These are phyloP conservation scores for Ustilago bromivora DNA, from an alignment of 1,284 basidiomycete genomes.

Conservation along the genomic window DNA sequence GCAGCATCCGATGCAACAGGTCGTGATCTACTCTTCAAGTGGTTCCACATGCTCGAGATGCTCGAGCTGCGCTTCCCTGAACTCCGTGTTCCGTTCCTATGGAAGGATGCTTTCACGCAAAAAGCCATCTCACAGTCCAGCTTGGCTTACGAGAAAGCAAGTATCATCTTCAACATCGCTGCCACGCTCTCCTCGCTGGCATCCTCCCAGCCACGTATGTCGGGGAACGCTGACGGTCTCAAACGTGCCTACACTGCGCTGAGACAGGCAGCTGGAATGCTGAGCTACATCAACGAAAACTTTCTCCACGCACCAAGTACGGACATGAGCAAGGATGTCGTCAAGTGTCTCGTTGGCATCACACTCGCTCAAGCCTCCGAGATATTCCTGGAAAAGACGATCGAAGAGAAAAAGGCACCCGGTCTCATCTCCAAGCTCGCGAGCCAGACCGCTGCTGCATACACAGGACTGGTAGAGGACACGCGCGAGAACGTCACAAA, in stretches of 20 bases:
- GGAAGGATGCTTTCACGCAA: slow-evolving; percentile 91
- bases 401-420: slow-evolving; percentile 72
- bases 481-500: slow-evolving; percentile 96
- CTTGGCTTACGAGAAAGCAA: slow-evolving; percentile 97
- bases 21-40: slow-evolving; percentile 95
- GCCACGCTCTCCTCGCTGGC: slow-evolving; percentile 92
- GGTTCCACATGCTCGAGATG: slow-evolving; percentile 98
- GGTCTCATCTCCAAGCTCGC: slow-evolving; percentile 87
- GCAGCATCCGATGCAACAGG: slow-evolving; percentile 78
- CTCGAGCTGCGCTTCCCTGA: slow-evolving; percentile 97
- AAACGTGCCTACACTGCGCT: slow-evolving; percentile 95
- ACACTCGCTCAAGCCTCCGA: slow-evolving; percentile 94
- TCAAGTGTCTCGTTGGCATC: slow-evolving; percentile 88
- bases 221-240: slow-evolving; percentile 77
- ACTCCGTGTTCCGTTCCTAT: slow-evolving; percentile 92
- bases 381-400: slow-evolving; percentile 93
- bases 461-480: slow-evolving; percentile 83
- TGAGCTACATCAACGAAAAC: slow-evolving; percentile 99
- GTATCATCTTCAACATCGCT: slow-evolving; percentile 95
- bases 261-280: slow-evolving; percentile 93
- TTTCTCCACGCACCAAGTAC: slow-evolving; percentile 98
- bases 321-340: slow-evolving; percentile 90
- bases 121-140: slow-evolving; percentile 94
- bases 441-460: slow-evolving; percentile 84
- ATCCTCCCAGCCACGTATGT: slow-evolving; percentile 76